Base-by-base conservation (phyloP, 495 filamentous ascomycete genomes). In the Hypoxylon rickii region DNA sequence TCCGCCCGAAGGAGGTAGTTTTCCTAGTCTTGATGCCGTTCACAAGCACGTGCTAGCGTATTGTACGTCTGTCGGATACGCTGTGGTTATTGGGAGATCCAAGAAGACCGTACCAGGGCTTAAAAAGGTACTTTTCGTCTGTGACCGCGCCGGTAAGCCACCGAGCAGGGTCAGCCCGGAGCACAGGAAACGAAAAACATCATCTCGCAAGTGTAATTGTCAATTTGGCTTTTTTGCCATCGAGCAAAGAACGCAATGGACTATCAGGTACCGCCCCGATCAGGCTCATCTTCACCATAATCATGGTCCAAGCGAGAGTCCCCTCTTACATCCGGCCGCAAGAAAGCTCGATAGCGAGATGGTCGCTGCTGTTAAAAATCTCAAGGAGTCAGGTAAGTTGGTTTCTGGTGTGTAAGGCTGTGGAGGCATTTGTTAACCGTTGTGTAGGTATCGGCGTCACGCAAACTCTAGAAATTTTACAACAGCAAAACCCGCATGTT, bases 51-150 rank as follows among this genome's bases (percentile, higher is more conserved):
- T 80, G 13, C 66, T 82, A 42, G 58, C 65, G 4, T 81, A 82
- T 58, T 80, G 78, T 58, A 79, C 79, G 1, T 79, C 79, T 3
- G 78, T 81, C 24, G 80, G 80, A 33, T 83, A 83, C 55, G 80
- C 80, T 19, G 76, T 82, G 18, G 80, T 83, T 47, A 83, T 83
- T 44, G 80, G 80, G 1, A 69, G 80, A 20, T 82, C 79, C 3
- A 83, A 83, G 60, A 81, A 81, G 64, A 83, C 79, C 19, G 74
- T 80, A 3, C 76, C 76, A 3, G 80, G 80, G 4, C 63, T 83
- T 15, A 83, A 83, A 52, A 83, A 83, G 64, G 80, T 83, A 7
- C 73, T 83, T 12, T 77, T 83, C 45, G 79, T 81, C 13, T 83
- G 80, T 59, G 80, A 83, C 59, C 74, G 79, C 32, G 79, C 79